Conservation (phyloP, 1,284 basidiomycete genomes). For the Mycena sp. region DNA sequence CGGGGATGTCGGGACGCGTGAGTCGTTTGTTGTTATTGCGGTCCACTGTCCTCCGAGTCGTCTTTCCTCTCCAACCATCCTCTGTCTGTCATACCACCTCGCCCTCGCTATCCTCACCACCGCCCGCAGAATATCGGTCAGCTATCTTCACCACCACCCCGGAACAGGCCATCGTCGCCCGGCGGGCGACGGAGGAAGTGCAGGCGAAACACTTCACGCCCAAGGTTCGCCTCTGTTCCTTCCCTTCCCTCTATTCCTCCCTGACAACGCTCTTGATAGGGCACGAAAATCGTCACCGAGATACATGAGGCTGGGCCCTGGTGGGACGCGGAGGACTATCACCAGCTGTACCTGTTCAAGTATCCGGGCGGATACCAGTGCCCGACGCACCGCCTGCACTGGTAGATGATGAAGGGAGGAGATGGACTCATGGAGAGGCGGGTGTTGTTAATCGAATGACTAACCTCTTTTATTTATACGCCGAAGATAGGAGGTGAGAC, state of each 20-base stretch:
- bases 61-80: too few species aligned
- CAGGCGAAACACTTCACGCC: constrained; percentile 85
- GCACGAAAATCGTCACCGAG: constrained; percentile 77
- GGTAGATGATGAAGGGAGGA: constrained; percentile 39
- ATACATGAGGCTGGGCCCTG: constrained; percentile 74
- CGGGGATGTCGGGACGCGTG: constrained; percentile 80
- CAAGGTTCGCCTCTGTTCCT: constrained; percentile 60
- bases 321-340: constrained; percentile 89
- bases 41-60: too few species aligned
- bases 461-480: too few species aligned
- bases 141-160: constrained; percentile 87
- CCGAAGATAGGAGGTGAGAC: too few species aligned
- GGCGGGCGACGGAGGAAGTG: constrained; percentile 85
- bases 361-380: constrained; percentile 60
- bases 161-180: constrained; percentile 81
- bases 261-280: background rate
- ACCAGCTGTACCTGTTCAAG: constrained; percentile 86
- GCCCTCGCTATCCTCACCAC: background rate
- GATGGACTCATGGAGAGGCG: background rate
- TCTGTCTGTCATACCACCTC: too few species aligned
- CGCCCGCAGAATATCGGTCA: constrained; percentile 92
- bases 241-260: background rate
- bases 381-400: constrained; percentile 57
- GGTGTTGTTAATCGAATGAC: background rate
- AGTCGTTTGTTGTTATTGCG: too few species aligned